A percentile compares a stretch with the other conserved stretches of the same genome.
These are phyloP conservation scores for Taiozyma sp. DNA, from an alignment of 1,139 yeast genomes.

Conservation along the genomic window DNA sequence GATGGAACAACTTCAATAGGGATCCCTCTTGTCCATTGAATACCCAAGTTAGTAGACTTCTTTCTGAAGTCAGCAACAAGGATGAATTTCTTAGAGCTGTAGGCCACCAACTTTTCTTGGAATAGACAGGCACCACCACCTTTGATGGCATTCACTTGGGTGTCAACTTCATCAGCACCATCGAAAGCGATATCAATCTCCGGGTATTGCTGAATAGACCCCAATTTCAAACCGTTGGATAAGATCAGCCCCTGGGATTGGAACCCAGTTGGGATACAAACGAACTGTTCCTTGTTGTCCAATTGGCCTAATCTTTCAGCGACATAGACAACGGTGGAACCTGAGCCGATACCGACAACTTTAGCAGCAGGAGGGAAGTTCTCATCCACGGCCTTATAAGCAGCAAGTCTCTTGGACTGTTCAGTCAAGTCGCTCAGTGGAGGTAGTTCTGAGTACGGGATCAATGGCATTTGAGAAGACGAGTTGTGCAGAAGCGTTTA, in stretches of 20 bases:
- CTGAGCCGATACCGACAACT: constrained; percentile 92
- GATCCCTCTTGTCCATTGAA: constrained; percentile 82
- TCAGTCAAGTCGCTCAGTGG: constrained; percentile 31
- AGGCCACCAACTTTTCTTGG: constrained; percentile 93
- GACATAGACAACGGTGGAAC: constrained; percentile 92
- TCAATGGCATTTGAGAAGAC: constrained; percentile 14
- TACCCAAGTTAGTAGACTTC: constrained; percentile 61
- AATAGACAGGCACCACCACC: constrained; percentile 99
- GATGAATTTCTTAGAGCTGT: constrained; percentile 68
- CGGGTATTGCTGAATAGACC: constrained; percentile 77
- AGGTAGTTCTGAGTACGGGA: constrained; percentile 20
- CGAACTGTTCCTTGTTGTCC: constrained; percentile 47
- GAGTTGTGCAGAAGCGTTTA: background rate
- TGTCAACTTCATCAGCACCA: constrained; percentile 97
- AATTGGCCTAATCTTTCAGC: constrained; percentile 88
- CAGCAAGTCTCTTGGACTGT: constrained; percentile 69
- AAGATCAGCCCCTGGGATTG: constrained; percentile 85
- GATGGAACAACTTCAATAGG: constrained; percentile 95
- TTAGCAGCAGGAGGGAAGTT: constrained; percentile 67
- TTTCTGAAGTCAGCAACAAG: constrained; percentile 94
- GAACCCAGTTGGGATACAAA: constrained; percentile 94
- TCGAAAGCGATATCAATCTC: constrained; percentile 89
- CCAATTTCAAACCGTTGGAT: constrained; percentile 73
- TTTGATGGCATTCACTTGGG: constrained; percentile 75
- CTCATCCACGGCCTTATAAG: constrained; percentile 88